phyloP scores from a whole-genome alignment of 2,329 filamentous ascomycete species.

The Aspergillus neotritici region DNA sequence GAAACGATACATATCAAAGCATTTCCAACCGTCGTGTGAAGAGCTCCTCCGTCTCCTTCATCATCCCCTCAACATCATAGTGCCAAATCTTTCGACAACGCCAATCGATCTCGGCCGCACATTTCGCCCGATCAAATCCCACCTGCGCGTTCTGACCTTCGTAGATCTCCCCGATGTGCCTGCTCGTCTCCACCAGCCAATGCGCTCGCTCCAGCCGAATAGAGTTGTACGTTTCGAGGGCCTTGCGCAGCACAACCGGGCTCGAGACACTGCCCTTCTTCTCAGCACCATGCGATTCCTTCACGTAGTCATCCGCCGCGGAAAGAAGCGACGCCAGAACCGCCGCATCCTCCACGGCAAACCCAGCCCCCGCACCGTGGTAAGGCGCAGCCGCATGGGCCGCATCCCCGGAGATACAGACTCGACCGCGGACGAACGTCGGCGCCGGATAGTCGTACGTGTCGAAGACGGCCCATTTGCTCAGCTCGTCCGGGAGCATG shows the following conservation, averaged over 20 bases:
- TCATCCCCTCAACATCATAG: too few relatives aligned
- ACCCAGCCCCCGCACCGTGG: conserved; percentile 9
- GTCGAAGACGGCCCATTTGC: conserved; percentile 9
- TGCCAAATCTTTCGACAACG: too few relatives aligned
- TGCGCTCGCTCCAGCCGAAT: conserved; percentile 6
- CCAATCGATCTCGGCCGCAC: too few relatives aligned
- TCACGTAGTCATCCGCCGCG: neutral
- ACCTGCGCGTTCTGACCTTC: too few relatives aligned
- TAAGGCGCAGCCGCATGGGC: conserved; percentile 10
- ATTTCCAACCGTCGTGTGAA: too few relatives aligned
- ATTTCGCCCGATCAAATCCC: too few relatives aligned
- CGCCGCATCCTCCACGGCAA: conserved; percentile 9
- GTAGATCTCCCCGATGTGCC: conserved; percentile 8
- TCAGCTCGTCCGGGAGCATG: conserved; percentile 38
- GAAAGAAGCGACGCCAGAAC: conserved; percentile 4
- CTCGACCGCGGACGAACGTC: neutral
- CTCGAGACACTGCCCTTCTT: too few relatives aligned
- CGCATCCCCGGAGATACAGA: conserved; percentile 10
- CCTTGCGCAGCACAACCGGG: neutral
- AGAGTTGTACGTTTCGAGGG: neutral
- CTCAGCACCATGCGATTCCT: too few relatives aligned
- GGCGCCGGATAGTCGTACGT: conserved; percentile 3
- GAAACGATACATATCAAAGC: too few relatives aligned
- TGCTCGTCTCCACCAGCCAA: conserved; percentile 8
- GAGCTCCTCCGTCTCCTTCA: too few relatives aligned